Evolutionary conservation across 2,329 filamentous ascomycete species (phyloP).

Genomic region (Xylaria sp.): DNA sequence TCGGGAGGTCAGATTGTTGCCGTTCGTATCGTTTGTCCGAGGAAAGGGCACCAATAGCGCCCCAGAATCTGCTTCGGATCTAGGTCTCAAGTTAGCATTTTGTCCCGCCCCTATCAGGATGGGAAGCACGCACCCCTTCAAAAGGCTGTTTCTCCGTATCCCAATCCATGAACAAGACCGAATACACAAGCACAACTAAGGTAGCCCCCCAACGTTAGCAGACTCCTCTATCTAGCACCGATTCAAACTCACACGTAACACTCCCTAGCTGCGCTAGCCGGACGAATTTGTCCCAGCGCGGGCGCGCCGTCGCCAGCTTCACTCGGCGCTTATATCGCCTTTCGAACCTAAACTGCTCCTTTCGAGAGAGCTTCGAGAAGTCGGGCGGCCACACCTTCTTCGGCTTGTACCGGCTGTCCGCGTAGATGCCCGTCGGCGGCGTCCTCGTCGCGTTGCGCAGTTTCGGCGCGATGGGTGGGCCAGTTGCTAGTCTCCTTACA

Average conservation of each 20-base stretch:
- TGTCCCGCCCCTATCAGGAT: neutral
- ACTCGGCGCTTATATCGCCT: conserved; percentile 77
- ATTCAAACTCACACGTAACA: conserved; percentile 56
- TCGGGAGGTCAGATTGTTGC: conserved; percentile 29
- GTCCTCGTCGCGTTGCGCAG: conserved; percentile 30
- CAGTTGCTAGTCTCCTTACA: conserved; percentile 47
- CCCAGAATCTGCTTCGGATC: conserved; percentile 49
- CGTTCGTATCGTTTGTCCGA: conserved; percentile 37
- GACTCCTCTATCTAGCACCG: too few relatives aligned
- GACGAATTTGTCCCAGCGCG: conserved; percentile 46
- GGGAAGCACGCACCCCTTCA: conserved; percentile 49
- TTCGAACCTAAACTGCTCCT: conserved; percentile 79
- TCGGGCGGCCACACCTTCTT: conserved; percentile 81
- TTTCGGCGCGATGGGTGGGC: conserved; percentile 34
- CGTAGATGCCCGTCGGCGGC: conserved; percentile 46
- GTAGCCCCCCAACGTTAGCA: conserved; percentile 9
- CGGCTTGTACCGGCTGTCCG: conserved; percentile 62
- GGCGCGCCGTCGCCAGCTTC: conserved; percentile 43
- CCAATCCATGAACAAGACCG: conserved; percentile 68
- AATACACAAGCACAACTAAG: conserved; percentile 59
- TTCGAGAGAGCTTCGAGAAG: conserved; percentile 69
- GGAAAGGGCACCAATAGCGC: conserved; percentile 40
- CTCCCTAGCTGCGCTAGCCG: conserved; percentile 68
- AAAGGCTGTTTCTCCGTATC: conserved; percentile 54
- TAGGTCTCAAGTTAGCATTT: conserved; percentile 31